Evolutionary conservation across 108 stramenopile genomes (phyloP).

Genomic region (Cyclotella atomus): DNA sequence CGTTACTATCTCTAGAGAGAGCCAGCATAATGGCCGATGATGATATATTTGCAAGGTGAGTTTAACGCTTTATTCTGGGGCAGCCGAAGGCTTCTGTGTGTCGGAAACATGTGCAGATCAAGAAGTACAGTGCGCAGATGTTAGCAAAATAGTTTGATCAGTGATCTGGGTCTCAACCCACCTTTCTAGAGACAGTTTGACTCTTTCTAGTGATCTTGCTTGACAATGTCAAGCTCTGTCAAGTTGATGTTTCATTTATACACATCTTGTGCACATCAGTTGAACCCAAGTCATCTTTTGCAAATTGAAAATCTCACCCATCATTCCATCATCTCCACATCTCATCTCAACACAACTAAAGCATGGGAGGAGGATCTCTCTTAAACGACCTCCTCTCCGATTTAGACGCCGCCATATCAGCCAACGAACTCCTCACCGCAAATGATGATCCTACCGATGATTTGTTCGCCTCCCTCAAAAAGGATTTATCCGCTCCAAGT

Average conservation of each 20-base stretch:
- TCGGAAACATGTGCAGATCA: too few relatives aligned
- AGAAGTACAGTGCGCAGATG: too few relatives aligned
- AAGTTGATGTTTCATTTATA: too few relatives aligned
- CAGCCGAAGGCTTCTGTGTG: too few relatives aligned
- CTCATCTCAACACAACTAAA: neutral
- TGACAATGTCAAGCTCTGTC: too few relatives aligned
- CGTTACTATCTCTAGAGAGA: neutral
- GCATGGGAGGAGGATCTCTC: constrained; percentile 61
- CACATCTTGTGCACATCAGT: neutral
- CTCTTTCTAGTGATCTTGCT: too few relatives aligned
- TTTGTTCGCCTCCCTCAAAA: constrained; percentile 58
- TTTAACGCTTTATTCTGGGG: too few relatives aligned
- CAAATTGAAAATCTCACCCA: too few relatives aligned
- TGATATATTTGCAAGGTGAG: constrained; percentile 19
- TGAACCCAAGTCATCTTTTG: too few relatives aligned
- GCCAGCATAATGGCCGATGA: neutral
- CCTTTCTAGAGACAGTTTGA: too few relatives aligned
- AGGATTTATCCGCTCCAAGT: constrained; percentile 54
- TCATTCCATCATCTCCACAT: neutral
- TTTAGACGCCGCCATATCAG: constrained; percentile 50
- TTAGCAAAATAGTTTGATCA: too few relatives aligned
- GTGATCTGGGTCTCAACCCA: too few relatives aligned
- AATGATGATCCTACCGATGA: constrained; percentile 58
- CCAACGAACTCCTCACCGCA: constrained; percentile 7
- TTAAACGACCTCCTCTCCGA: constrained; percentile 84